A percentile compares a stretch with the other conserved stretches of the same genome.
phyloP scores from a whole-genome alignment of 2,329 filamentous ascomycete species.

The Botrytis tulipae region DNA sequence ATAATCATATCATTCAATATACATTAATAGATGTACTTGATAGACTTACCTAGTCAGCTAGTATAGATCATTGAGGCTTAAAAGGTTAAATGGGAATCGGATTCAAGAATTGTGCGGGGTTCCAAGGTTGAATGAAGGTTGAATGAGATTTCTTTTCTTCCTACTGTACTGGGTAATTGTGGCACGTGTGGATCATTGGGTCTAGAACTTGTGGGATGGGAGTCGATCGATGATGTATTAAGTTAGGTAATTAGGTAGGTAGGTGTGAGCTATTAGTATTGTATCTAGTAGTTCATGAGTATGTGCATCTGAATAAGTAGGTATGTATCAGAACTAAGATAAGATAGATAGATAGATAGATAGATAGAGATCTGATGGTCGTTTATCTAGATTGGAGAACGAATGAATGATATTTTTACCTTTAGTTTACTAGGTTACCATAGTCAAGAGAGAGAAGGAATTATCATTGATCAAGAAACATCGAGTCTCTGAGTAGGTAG shows the following conservation, averaged over 20 bases:
- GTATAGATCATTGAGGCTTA: background rate
- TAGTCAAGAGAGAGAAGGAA: no score
- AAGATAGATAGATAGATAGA: background rate
- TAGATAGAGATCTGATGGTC: no score
- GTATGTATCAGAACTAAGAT: background rate
- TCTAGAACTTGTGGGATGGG: background rate
- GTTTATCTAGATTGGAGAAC: no score
- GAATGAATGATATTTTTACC: no score
- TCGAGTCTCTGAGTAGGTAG: no score
- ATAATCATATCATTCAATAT: background rate
- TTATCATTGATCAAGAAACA: no score
- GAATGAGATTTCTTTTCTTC: background rate
- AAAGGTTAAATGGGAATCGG: background rate
- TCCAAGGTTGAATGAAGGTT: no score
- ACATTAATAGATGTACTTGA: background rate
- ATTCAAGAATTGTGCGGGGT: background rate
- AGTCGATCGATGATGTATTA: background rate
- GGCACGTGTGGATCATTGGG: background rate
- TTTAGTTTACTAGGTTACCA: no score
- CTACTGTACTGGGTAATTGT: background rate
- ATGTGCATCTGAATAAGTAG: no score
- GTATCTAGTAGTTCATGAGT: no score
- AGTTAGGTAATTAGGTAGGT: background rate
- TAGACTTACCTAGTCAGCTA: background rate
- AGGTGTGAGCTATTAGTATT: no score